Percentiles rank a stretch among this genome's conserved stretches.
phyloP scores from a whole-genome alignment of 805 yeast species.

The Hanseniaspora lindneri region DNA sequence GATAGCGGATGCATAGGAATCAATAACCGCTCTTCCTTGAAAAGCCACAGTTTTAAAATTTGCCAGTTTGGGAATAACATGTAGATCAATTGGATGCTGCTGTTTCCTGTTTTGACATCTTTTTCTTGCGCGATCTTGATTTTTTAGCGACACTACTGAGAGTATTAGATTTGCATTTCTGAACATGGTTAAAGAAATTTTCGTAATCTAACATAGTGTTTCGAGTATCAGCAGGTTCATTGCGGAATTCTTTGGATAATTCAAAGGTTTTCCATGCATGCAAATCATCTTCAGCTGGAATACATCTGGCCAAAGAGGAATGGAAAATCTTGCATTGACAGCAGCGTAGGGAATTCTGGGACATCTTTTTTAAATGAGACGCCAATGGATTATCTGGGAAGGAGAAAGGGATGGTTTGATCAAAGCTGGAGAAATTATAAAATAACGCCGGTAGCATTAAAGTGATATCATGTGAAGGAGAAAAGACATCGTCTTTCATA shows the following conservation, averaged over 20 bases:
- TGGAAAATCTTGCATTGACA: not conserved
- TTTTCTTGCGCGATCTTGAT: too few species aligned
- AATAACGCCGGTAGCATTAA: not conserved
- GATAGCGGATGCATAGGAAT: too few species aligned
- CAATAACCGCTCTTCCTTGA: too few species aligned
- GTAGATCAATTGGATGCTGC: too few species aligned
- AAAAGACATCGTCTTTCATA: not conserved
- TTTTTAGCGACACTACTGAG: too few species aligned
- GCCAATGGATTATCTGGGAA: not conserved
- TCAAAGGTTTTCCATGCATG: not conserved
- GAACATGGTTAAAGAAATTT: too few species aligned
- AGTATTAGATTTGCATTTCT: too few species aligned
- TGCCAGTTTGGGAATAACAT: too few species aligned
- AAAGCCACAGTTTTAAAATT: too few species aligned
- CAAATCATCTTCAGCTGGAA: not conserved
- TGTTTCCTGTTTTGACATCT: too few species aligned
- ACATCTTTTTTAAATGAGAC: not conserved
- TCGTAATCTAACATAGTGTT: too few species aligned
- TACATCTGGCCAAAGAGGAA: not conserved
- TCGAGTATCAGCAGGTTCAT: not conserved
- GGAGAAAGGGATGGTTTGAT: not conserved
- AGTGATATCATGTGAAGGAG: not conserved
- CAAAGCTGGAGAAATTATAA: not conserved
- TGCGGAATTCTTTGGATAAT: not conserved
- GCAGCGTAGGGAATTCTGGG: not conserved